Percentiles rank a stretch among this genome's conserved stretches.
phyloP scores from a whole-genome alignment of 2,329 filamentous ascomycete genomes.

The Pseudomassariella vexata region DNA sequence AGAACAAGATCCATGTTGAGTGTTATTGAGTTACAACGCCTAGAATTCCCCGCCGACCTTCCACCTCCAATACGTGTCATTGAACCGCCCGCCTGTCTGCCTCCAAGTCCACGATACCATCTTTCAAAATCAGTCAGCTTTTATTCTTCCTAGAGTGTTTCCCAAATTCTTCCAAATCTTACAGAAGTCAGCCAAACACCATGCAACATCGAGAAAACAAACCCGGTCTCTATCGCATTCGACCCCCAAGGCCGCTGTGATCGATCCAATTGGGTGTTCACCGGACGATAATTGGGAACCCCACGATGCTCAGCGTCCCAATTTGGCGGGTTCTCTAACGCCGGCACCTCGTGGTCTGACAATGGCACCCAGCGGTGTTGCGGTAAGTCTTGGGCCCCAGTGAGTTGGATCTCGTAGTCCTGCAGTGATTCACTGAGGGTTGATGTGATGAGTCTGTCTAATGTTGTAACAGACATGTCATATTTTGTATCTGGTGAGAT shows the following conservation, averaged over 20 bases:
- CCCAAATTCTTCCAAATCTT: constrained; percentile 7
- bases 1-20: too few species aligned
- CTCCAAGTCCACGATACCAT: constrained; percentile 16
- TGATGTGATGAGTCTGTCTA: constrained; percentile 15
- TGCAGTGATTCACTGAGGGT: constrained; percentile 14
- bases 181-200: constrained; percentile 21
- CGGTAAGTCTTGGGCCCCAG: constrained; percentile 9
- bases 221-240: constrained; percentile 15
- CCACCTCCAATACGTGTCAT: constrained; percentile 13
- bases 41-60: constrained; percentile 20
- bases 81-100: constrained; percentile 15
- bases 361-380: constrained; percentile 12
- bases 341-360: constrained; percentile 11
- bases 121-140: constrained; percentile 5
- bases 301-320: constrained; percentile 18
- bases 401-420: constrained; percentile 23
- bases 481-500: too few species aligned
- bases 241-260: constrained; percentile 17
- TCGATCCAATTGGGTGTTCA: constrained; percentile 18
- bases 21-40: too few species aligned
- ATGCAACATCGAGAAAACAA: constrained; percentile 21
- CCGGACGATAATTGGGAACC: constrained; percentile 20
- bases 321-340: constrained; percentile 15
- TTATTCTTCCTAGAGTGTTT: not conserved
- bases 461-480: constrained; percentile 17